Evolutionary conservation across 2,329 filamentous ascomycete genomes (phyloP).

Genomic region (Calonectria naviculata): DNA sequence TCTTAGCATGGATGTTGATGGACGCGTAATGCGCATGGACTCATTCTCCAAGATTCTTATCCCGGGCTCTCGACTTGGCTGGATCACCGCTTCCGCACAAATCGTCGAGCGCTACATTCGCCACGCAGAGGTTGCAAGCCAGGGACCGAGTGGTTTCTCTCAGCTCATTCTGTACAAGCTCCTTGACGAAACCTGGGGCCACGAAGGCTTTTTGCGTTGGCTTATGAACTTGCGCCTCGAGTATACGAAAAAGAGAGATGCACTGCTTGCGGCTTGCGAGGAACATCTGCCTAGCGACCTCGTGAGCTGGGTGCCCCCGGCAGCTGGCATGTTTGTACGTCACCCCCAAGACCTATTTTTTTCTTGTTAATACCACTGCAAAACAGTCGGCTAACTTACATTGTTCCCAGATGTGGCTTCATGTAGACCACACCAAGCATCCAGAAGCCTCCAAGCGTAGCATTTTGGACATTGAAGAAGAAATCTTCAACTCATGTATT

Average conservation of each 20-base stretch:
- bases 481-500: slow-evolving; percentile 84
- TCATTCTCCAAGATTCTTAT: slow-evolving; percentile 94
- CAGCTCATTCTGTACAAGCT: slow-evolving; percentile 90
- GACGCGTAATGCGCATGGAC: slow-evolving; percentile 89
- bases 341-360: neutral
- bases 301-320: slow-evolving; percentile 82
- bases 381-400: neutral
- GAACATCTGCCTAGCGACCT: slow-evolving; percentile 78
- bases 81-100: slow-evolving; percentile 89
- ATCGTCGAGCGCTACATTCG: slow-evolving; percentile 85
- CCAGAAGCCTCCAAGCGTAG: slow-evolving; percentile 65
- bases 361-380: neutral
- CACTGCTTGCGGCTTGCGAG: slow-evolving; percentile 84
- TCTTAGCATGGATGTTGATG: slow-evolving; percentile 85
- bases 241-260: slow-evolving; percentile 84
- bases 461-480: slow-evolving; percentile 80
- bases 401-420: slow-evolving; percentile 73
- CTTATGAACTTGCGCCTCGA: slow-evolving; percentile 82
- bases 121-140: slow-evolving; percentile 85
- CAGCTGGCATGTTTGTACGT: slow-evolving; percentile 95
- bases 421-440: slow-evolving; percentile 74
- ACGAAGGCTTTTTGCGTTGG: slow-evolving; percentile 90
- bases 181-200: slow-evolving; percentile 94
- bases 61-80: slow-evolving; percentile 84
- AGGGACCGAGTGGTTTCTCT: slow-evolving; percentile 86